Base-by-base conservation (phyloP, 192 early-diverging fungal species). In the Gaertneriomyces sp. region DNA sequence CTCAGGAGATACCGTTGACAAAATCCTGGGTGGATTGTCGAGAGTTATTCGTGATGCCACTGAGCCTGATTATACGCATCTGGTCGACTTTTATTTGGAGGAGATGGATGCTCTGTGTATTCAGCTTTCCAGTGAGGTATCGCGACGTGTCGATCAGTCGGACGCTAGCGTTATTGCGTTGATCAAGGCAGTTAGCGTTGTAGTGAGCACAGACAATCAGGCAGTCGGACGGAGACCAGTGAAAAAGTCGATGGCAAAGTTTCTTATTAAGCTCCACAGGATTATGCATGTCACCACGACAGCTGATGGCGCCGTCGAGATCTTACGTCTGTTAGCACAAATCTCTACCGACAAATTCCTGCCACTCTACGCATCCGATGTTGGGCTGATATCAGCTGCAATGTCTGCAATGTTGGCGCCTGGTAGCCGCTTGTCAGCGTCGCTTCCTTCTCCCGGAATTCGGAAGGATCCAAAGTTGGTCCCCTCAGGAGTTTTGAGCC, bases 401-500 rank as follows among this genome's bases (percentile, higher is more conserved):
- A 17, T 40, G 45, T 63, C 4, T 45, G 6, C 7, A 42, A 58
- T 8, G 53, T 56, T 6, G 7, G 25, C 1, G 25, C 61, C 17
- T 12, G 33, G 25, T 17, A 46, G 5, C 51, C 61, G 6, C 12
- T 25, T 17, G 39, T 63, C n/a, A 14, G 6, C 12, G 45, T 38
- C 7, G 25, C 61, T 10, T 25, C 57, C 14, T 54, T 44, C 40
- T 8, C 25, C 19, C 6, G 12, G 53, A 65, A 52, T 10, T 39
- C n/a, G 19, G 58, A 33, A 43, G 10, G 53, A 42, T 14, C 43
- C 11, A 9, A 43, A 42, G 53, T 4, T 44, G 20, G 39, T 19
- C 10, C 54, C 54, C 0, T 10, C n/a, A 50, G 5, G 52, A 19
- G 76, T 76, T 43, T 45, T 79, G 53, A 44, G 70, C 39, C 65